Conservation (phyloP, 2,329 filamentous ascomycete species). For the Colletotrichum cuscutae region DNA sequence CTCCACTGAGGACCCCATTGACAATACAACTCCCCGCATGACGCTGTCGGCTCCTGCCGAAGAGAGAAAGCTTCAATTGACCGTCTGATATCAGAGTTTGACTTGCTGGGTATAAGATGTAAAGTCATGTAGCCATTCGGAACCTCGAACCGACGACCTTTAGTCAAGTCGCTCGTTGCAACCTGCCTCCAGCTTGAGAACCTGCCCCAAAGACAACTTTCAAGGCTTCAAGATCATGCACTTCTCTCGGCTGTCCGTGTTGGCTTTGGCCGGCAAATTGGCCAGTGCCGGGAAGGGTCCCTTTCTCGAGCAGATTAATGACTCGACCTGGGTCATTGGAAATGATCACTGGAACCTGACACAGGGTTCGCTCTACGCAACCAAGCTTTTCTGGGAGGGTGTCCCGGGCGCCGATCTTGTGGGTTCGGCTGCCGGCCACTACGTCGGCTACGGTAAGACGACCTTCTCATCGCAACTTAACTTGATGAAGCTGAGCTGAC, state of each 20-base stretch:
- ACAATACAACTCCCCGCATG: constrained; percentile 3
- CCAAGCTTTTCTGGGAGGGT: constrained; percentile 31
- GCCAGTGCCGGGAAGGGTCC: constrained; percentile 26
- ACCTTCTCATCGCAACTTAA: neutral
- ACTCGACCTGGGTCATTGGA: constrained; percentile 33
- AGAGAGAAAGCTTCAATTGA: constrained; percentile 27
- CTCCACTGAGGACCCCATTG: neutral
- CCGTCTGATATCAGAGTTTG: neutral
- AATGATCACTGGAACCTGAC: constrained; percentile 36
- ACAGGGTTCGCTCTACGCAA: constrained; percentile 29
- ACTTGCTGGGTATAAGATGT: neutral
- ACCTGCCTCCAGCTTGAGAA: neutral
- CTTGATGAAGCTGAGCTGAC: neutral
- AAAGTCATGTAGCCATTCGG: neutral
- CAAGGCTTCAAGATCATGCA: constrained; percentile 2
- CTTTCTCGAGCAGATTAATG: constrained; percentile 25
- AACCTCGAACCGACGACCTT: neutral
- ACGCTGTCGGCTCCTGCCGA: constrained; percentile 20
- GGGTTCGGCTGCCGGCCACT: constrained; percentile 30
- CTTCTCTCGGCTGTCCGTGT: neutral
- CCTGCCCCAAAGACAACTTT: neutral
- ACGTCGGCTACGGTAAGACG: constrained; percentile 25
- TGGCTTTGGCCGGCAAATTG: neutral
- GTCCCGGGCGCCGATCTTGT: constrained; percentile 33
- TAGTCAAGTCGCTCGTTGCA: neutral